A percentile compares a stretch with the other conserved stretches of the same genome.
These are phyloP conservation scores for Kwoniella newhampshirensis DNA, from an alignment of 768 basidiomycete genomes.

Conservation along the genomic window DNA sequence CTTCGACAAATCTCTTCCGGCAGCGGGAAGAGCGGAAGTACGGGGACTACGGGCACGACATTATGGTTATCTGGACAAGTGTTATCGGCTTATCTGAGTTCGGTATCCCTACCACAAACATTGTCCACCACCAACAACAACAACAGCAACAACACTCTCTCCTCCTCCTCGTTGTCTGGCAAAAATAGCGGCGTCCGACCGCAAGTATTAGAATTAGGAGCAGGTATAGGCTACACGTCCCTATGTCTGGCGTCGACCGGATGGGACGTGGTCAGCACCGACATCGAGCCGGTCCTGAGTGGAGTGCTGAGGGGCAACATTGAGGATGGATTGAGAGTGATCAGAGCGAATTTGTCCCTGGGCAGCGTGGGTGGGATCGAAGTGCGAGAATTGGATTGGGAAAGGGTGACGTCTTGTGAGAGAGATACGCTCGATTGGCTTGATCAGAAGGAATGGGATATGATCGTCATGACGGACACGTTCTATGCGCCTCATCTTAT, in stretches of 20 bases:
- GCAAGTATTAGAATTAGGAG: constrained; percentile 71
- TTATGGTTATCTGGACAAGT: constrained; percentile 83
- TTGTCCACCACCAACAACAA: constrained; percentile 36
- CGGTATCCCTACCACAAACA: too few species aligned
- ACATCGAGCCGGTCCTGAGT: constrained; percentile 65
- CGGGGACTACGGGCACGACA: constrained; percentile 70
- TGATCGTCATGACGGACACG: constrained; percentile 81
- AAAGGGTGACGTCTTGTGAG: not conserved
- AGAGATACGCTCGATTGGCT: not conserved
- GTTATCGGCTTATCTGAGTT: constrained; percentile 62
- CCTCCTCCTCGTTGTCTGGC: not conserved
- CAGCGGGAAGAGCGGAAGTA: constrained; percentile 7
- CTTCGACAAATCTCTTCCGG: constrained; percentile 24
- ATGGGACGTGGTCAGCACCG: constrained; percentile 75
- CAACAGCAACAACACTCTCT: constrained; percentile 40
- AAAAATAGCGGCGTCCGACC: too few species aligned
- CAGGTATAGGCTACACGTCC: constrained; percentile 77
- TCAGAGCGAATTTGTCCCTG: not conserved
- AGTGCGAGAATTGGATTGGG: constrained; percentile 20
- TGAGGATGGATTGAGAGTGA: constrained; percentile 20
- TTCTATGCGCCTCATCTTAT: constrained; percentile 67
- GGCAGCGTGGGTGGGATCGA: not conserved
- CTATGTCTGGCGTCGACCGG: constrained; percentile 68
- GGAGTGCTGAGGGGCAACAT: constrained; percentile 68
- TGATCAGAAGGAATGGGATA: constrained; percentile 62